phyloP scores from a whole-genome alignment of 1,284 basidiomycete genomes.

The Cerrena zonata region DNA sequence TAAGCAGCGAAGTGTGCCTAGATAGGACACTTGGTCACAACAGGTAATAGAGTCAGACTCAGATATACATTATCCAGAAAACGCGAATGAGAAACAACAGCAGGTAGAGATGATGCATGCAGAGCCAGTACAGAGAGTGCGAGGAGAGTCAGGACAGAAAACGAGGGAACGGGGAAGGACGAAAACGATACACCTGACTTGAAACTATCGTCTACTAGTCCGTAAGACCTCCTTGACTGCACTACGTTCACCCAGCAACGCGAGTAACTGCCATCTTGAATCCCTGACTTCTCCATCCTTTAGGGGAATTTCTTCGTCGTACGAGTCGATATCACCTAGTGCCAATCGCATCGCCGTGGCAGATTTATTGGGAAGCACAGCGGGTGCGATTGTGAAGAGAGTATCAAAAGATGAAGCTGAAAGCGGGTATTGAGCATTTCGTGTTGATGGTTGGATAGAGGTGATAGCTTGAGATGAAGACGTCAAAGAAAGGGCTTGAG shows the following conservation, averaged over 20 bases:
- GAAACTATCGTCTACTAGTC: slow-evolving; percentile 11
- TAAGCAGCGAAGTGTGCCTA: too few relatives aligned
- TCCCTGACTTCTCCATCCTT: slow-evolving; percentile 64
- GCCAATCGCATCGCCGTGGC: slow-evolving; percentile 68
- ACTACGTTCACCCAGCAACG: slow-evolving; percentile 67
- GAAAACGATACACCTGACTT: background rate
- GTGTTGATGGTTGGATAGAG: slow-evolving; percentile 63
- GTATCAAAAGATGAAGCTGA: slow-evolving; percentile 67
- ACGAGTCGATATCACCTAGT: slow-evolving; percentile 51
- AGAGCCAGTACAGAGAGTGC: background rate
- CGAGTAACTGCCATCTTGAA: slow-evolving; percentile 68
- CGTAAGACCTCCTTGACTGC: slow-evolving; percentile 60
- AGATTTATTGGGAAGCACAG: slow-evolving; percentile 69
- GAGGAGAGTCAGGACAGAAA: background rate
- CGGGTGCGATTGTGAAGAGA: slow-evolving; percentile 69
- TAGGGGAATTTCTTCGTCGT: slow-evolving; percentile 48
- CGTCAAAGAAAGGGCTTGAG: slow-evolving; percentile 69
- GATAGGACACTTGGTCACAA: too few relatives aligned
- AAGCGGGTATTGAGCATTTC: slow-evolving; percentile 47
- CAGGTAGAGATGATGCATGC: background rate
- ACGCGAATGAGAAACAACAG: too few relatives aligned
- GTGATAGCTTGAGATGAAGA: slow-evolving; percentile 69
- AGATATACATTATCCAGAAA: too few relatives aligned
- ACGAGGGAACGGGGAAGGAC: background rate
- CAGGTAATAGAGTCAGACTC: too few relatives aligned